phyloP scores from a whole-genome alignment of 352 stramenopile genomes.

The Thraustochytrium sp. region DNA sequence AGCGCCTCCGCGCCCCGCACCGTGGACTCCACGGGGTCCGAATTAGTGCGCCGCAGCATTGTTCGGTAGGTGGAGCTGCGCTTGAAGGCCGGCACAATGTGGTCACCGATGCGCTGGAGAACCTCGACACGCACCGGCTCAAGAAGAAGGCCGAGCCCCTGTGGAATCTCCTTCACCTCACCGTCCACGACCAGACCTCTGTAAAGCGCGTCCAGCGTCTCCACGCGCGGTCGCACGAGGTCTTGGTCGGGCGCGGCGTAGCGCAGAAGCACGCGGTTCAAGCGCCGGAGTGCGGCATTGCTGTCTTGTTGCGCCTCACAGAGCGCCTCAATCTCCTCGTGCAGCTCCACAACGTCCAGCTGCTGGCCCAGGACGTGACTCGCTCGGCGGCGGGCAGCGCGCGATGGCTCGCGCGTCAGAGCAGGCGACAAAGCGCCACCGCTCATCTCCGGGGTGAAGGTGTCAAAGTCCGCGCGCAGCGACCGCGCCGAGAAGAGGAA shows the following conservation, averaged over 20 bases:
- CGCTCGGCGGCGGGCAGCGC: not conserved
- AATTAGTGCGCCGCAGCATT: not conserved
- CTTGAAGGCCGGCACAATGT: slow-evolving; percentile 17
- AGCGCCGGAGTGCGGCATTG: not conserved
- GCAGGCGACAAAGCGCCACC: not conserved
- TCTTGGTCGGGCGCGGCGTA: slow-evolving; percentile 1
- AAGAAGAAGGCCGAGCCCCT: not conserved
- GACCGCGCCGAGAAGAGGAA: slow-evolving; percentile 24
- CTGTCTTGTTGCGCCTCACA: not conserved
- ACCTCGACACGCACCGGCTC: not conserved
- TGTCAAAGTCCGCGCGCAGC: not conserved
- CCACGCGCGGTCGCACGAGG: not conserved
- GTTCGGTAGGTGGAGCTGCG: not conserved
- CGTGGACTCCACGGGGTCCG: too few species aligned
- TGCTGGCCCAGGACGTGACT: slow-evolving; percentile 1
- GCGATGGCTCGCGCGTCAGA: not conserved
- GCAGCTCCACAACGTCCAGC: slow-evolving; percentile 12
- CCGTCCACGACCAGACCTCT: not conserved
- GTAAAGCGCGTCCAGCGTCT: not conserved
- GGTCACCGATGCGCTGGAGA: not conserved
- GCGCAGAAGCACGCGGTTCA: not conserved
- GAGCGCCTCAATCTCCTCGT: not conserved
- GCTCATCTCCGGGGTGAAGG: not conserved
- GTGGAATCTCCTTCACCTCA: not conserved
- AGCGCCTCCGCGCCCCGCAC: too few species aligned